A percentile compares a stretch with the other conserved stretches of the same genome.
phyloP scores from a whole-genome alignment of 2,329 filamentous ascomycete species.

The Talaromyces sp. region DNA sequence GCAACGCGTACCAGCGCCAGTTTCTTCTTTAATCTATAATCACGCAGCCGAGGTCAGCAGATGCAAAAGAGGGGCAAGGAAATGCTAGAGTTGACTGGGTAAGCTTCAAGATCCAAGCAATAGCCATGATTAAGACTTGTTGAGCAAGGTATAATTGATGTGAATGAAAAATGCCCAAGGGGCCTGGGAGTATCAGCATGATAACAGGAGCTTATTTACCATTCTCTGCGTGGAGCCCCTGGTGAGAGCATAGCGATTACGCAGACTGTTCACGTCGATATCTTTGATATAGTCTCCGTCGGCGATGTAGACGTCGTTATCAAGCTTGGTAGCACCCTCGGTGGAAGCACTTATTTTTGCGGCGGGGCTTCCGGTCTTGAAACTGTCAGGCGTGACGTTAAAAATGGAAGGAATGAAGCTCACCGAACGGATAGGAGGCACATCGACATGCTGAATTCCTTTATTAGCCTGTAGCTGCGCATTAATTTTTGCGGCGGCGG shows the following conservation, averaged over 20 bases:
- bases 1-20: slow-evolving; percentile 91
- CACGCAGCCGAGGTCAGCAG: slow-evolving; percentile 88
- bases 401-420: slow-evolving; percentile 21
- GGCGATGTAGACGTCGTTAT: slow-evolving; percentile 86
- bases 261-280: slow-evolving; percentile 96
- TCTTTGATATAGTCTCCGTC: slow-evolving; percentile 98
- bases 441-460: slow-evolving; percentile 84
- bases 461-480: slow-evolving; percentile 80
- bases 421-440: slow-evolving; percentile 70
- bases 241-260: slow-evolving; percentile 94
- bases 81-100: slow-evolving; percentile 61
- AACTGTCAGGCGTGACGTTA: slow-evolving; percentile 1
- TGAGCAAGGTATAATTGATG: slow-evolving; percentile 19
- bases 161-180: slow-evolving; percentile 33
- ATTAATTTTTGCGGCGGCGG: slow-evolving; percentile 84
- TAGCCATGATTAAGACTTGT: background rate
- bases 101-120: slow-evolving; percentile 56
- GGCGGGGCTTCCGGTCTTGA: slow-evolving; percentile 48
- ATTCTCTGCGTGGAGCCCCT: slow-evolving; percentile 98
- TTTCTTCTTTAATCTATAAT: slow-evolving; percentile 98
- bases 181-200: slow-evolving; percentile 61
- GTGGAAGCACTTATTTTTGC: slow-evolving; percentile 54
- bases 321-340: slow-evolving; percentile 57
- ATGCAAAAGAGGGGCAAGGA: slow-evolving; percentile 67
- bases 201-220: slow-evolving; percentile 80